Base-by-base conservation (phyloP, 2,329 filamentous ascomycete species). In the Venturia aucupariae region DNA sequence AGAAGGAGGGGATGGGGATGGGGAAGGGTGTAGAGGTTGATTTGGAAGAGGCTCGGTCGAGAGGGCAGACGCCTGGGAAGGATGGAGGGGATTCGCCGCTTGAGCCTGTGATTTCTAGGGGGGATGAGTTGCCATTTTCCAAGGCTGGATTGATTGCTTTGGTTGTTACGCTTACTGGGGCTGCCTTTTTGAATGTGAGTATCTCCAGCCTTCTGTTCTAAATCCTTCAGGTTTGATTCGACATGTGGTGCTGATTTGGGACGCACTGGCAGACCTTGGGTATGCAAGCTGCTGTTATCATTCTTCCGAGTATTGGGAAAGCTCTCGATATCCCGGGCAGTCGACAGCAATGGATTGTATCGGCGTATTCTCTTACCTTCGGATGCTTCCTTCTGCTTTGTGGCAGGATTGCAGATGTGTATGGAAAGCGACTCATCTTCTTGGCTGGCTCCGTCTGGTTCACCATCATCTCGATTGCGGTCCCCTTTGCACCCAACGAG, bases 341-440 rank as follows among this genome's bases (percentile, higher is more conserved):
- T 32, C 79, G 85, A 19, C 79, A 84, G 65, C 85, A 88, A 75
- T 89, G 86, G 86, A 80, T 89, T 66, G 78, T 89, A 0, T 88
- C 86, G 0, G 82, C 85, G 0, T 89, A 89, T 70, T 79, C 83
- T 4, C 79, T 89, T 19, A 79, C 85, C 0, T 89, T 89, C 68
- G 86, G 85, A 59, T 88, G 86, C 72, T 88, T 89, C 70, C 74
- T 89, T 32, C 75, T 89, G 19, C 77, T 89, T 17, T 89, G 86
- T 85, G 86, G 86, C 32, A 80, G 86, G 24, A 80, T 89, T 27
- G 86, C 84, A 64, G 86, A 89, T 71, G 80, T 89, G 55, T 87
- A 85, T 67, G 86, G 86, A 64, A 86, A 87, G 71, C 80, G 86
- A 10, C 75, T 81, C 55, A 86, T 89, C 67, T 89, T 89, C 72